Evolutionary conservation across 257 asterid species (phyloP).

Genomic region (Rehmannia glutinosa): DNA sequence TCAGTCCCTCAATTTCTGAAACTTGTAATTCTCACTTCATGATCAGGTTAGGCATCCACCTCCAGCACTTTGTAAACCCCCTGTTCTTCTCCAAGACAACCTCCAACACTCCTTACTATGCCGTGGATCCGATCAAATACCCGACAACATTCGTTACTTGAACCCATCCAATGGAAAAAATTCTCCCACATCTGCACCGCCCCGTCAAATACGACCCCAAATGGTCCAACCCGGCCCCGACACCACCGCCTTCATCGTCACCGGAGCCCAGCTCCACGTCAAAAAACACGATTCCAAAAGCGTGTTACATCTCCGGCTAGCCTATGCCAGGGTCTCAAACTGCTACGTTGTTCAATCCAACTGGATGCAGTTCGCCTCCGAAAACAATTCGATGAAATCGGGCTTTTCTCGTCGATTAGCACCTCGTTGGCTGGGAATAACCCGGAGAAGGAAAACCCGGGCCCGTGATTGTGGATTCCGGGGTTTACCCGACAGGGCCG

Average conservation of each 20-base stretch:
- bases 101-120: slow-evolving; percentile 28
- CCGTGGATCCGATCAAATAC: slow-evolving; percentile 54
- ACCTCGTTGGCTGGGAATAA: slow-evolving; percentile 30
- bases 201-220: slow-evolving; percentile 53
- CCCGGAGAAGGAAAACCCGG: slow-evolving; percentile 36
- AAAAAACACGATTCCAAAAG: slow-evolving; percentile 30
- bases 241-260: slow-evolving; percentile 58
- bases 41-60: slow-evolving; percentile 74
- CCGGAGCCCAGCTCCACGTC: slow-evolving; percentile 82
- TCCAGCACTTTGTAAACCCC: slow-evolving; percentile 59
- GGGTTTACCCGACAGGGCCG: slow-evolving; percentile 71
- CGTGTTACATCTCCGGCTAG: slow-evolving; percentile 61
- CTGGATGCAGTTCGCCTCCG: slow-evolving; percentile 61
- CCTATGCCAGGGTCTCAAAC: slow-evolving; percentile 39
- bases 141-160: slow-evolving; percentile 51
- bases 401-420: slow-evolving; percentile 64
- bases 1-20: too few species aligned
- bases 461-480: slow-evolving; percentile 61
- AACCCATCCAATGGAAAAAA: slow-evolving; percentile 69
- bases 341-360: slow-evolving; percentile 50
- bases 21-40: too few species aligned
- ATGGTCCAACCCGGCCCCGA: neutral
- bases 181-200: slow-evolving; percentile 77
- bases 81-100: slow-evolving; percentile 49
- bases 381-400: slow-evolving; percentile 31